These are phyloP conservation scores for Vitis riparia DNA, from an alignment of 164 flowering plant species.

Conservation along the genomic window DNA sequence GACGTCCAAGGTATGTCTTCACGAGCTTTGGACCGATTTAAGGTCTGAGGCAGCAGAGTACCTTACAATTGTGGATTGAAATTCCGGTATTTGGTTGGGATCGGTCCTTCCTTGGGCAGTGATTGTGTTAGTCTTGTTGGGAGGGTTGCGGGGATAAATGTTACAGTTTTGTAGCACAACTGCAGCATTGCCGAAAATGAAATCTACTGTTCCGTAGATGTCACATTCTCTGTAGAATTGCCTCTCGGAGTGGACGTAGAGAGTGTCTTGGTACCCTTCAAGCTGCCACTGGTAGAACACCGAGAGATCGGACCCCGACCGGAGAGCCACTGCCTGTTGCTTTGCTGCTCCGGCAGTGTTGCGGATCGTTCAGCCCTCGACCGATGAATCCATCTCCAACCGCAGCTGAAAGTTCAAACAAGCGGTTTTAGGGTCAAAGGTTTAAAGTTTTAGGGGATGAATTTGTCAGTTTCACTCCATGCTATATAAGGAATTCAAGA, in stretches of 20 bases:
- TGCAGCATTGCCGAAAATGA: slow-evolving; percentile 70
- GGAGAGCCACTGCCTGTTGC: slow-evolving; percentile 72
- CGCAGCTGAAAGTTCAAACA: slow-evolving; percentile 37
- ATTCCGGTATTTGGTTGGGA: slow-evolving; percentile 71
- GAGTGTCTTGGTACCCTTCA: slow-evolving; percentile 68
- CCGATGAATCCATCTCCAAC: slow-evolving; percentile 65
- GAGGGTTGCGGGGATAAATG: slow-evolving; percentile 48
- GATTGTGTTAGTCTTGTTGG: slow-evolving; percentile 49
- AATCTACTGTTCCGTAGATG: slow-evolving; percentile 65
- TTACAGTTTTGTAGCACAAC: slow-evolving; percentile 64
- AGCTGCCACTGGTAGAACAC: slow-evolving; percentile 54
- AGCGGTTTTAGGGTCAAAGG: not conserved
- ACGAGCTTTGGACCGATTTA: slow-evolving; percentile 31
- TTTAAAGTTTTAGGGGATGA: not conserved
- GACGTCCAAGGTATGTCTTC: slow-evolving; percentile 49
- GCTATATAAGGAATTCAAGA: no score
- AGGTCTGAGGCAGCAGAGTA: slow-evolving; percentile 45
- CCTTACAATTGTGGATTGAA: slow-evolving; percentile 46
- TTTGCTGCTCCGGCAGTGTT: slow-evolving; percentile 64
- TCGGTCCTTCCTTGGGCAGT: slow-evolving; percentile 58
- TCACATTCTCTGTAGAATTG: slow-evolving; percentile 67
- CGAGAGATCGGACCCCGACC: slow-evolving; percentile 54
- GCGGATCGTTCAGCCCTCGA: slow-evolving; percentile 52
- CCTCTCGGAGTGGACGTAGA: slow-evolving; percentile 52
- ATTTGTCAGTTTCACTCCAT: no score